Percentiles rank a stretch among this genome's conserved stretches.
Evolutionary conservation across 345 rosid species (phyloP).

Genomic region (Salix udensis): DNA sequence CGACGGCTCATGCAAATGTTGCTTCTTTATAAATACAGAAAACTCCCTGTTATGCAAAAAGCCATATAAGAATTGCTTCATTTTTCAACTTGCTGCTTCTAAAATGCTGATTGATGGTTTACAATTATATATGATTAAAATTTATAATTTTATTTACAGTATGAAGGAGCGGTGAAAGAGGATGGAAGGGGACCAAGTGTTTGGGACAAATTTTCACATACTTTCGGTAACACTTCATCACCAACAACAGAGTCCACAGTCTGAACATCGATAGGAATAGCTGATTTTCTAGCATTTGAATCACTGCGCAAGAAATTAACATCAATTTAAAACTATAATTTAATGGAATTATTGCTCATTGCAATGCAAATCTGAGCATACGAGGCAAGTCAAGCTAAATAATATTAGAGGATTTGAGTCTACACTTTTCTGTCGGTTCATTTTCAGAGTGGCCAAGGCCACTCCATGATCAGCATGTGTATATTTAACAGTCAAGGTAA

Average conservation of each 20-base stretch:
- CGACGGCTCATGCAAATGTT: not conserved
- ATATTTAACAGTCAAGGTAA: not conserved
- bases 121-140: not conserved
- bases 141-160: conserved; percentile 30
- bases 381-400: not conserved
- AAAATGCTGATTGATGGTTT: not conserved
- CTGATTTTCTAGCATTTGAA: not conserved
- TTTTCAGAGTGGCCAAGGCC: not conserved
- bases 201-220: conserved; percentile 78
- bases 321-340: not conserved
- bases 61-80: not conserved
- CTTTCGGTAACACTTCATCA: not conserved
- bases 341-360: not conserved
- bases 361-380: not conserved
- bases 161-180: conserved; percentile 87
- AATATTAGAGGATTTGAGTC: not conserved
- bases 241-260: not conserved
- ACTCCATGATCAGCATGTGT: too few species aligned
- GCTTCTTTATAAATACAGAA: not conserved
- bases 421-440: not conserved
- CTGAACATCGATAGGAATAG: not conserved
- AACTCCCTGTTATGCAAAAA: not conserved
- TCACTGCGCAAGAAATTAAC: not conserved
- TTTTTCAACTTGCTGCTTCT: not conserved
- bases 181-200: conserved; percentile 82